These are phyloP conservation scores for Mycena olivaceomarginata DNA, from an alignment of 768 basidiomycete genomes.

Conservation along the genomic window DNA sequence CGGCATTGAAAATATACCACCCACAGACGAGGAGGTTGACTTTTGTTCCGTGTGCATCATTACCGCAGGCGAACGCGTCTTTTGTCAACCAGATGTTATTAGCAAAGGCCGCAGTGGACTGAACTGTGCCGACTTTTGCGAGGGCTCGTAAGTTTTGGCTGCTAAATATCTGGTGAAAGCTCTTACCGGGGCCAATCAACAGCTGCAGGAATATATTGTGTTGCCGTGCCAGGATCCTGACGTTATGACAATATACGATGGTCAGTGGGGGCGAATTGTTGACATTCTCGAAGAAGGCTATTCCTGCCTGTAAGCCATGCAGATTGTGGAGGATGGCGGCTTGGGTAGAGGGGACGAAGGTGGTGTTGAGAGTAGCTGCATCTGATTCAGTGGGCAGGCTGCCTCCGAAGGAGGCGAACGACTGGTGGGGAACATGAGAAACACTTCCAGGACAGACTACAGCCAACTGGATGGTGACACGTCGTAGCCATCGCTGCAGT, in stretches of 20 bases:
- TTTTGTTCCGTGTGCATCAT: too few species aligned
- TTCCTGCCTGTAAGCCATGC: neutral
- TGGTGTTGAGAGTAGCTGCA: neutral
- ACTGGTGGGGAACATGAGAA: neutral
- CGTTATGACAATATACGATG: neutral
- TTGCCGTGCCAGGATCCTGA: neutral
- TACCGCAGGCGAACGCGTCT: neutral
- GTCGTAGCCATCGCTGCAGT: conserved; percentile 7
- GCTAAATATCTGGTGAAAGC: neutral
- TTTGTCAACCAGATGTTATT: neutral
- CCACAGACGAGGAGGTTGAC: too few species aligned
- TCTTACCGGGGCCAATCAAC: neutral
- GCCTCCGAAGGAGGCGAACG: neutral
- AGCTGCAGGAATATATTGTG: neutral
- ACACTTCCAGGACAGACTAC: conserved; percentile 12
- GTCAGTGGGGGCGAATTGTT: neutral
- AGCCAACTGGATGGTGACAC: conserved; percentile 6
- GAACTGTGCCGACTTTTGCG: too few species aligned
- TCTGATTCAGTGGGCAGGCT: neutral
- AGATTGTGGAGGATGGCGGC: neutral
- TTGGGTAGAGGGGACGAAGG: conserved; percentile 5
- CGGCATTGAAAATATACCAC: too few species aligned
- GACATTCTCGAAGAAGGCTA: conserved; percentile 3
- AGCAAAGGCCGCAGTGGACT: neutral
- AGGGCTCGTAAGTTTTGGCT: neutral